A percentile compares a stretch with the other conserved stretches of the same genome.
Conservation (phyloP, 495 filamentous ascomycete species). For the Daldinia loculata region DNA sequence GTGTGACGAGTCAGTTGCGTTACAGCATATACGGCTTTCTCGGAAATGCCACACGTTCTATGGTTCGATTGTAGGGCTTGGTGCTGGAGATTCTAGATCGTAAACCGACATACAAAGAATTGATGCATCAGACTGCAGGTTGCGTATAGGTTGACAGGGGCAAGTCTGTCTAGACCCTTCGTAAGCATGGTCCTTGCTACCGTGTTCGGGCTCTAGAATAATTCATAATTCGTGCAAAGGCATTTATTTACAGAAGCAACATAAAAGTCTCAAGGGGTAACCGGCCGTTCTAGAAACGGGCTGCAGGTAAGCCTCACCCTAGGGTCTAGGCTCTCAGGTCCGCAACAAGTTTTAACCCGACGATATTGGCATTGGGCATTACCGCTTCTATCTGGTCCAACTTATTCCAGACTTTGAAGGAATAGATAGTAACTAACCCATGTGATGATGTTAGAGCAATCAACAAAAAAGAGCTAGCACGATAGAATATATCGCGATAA, state of each 20-base stretch:
- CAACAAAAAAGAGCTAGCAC: not conserved
- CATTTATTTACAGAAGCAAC: slow-evolving; percentile 1
- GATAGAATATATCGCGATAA: not conserved
- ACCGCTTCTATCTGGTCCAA: not conserved
- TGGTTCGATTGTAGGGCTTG: slow-evolving; percentile 35
- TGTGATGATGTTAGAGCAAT: not conserved
- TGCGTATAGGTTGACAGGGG: not conserved
- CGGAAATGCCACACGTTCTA: slow-evolving; percentile 11
- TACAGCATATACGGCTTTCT: slow-evolving; percentile 12
- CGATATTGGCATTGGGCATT: not conserved
- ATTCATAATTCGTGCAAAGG: not conserved
- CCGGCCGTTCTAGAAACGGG: not conserved
- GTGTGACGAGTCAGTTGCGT: slow-evolving; percentile 24
- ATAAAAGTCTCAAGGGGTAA: not conserved
- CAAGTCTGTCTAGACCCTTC: slow-evolving; percentile 9
- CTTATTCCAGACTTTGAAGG: not conserved
- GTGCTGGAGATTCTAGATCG: slow-evolving; percentile 32
- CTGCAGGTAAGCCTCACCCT: not conserved
- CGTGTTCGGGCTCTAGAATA: slow-evolving; percentile 1
- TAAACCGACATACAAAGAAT: slow-evolving; percentile 24
- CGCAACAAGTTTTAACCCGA: not conserved
- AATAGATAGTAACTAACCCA: not conserved
- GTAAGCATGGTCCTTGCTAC: not conserved
- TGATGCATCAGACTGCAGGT: slow-evolving; percentile 22
- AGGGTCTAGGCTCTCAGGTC: not conserved